phyloP scores from a whole-genome alignment of 2,329 filamentous ascomycete genomes.

The Epichloe elymi region DNA sequence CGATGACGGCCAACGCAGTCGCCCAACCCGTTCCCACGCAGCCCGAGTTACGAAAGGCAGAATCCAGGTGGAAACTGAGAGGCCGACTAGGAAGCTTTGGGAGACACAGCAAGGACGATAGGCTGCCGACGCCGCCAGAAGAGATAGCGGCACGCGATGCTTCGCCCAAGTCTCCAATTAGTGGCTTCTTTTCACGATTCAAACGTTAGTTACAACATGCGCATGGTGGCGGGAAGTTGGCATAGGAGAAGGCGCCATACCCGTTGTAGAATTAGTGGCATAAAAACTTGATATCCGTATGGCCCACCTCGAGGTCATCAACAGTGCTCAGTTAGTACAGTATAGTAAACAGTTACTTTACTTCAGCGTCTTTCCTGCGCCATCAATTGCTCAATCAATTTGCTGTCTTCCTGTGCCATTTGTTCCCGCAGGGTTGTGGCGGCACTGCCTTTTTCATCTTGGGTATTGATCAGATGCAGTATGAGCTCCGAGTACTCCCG shows the following conservation, averaged over 20 bases:
- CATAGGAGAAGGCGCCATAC: not conserved
- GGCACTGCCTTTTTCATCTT: constrained; percentile 18
- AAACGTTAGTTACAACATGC: constrained; percentile 21
- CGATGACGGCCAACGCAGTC: constrained; percentile 3
- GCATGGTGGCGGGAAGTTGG: not conserved
- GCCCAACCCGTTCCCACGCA: constrained; percentile 1
- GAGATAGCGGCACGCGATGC: constrained; percentile 6
- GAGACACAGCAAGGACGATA: constrained; percentile 16
- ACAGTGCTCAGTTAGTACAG: constrained; percentile 1
- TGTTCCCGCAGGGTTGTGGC: constrained; percentile 30
- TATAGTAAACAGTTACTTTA: not conserved
- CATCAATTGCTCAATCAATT: constrained; percentile 36
- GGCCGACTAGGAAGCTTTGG: constrained; percentile 24
- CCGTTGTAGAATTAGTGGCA: not conserved
- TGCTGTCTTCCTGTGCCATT: constrained; percentile 32
- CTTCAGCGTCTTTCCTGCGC: constrained; percentile 27
- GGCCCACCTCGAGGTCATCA: not conserved
- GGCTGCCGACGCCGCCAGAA: constrained; percentile 8
- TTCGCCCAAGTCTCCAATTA: constrained; percentile 21
- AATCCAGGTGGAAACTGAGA: constrained; percentile 37
- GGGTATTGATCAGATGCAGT: constrained; percentile 29
- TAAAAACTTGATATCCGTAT: constrained; percentile 4
- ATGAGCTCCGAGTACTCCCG: constrained; percentile 48
- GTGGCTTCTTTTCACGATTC: constrained; percentile 30
- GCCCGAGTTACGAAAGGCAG: constrained; percentile 27